These are phyloP conservation scores for Apiospora saccharicola DNA, from an alignment of 2,329 filamentous ascomycete genomes.

Conservation along the genomic window DNA sequence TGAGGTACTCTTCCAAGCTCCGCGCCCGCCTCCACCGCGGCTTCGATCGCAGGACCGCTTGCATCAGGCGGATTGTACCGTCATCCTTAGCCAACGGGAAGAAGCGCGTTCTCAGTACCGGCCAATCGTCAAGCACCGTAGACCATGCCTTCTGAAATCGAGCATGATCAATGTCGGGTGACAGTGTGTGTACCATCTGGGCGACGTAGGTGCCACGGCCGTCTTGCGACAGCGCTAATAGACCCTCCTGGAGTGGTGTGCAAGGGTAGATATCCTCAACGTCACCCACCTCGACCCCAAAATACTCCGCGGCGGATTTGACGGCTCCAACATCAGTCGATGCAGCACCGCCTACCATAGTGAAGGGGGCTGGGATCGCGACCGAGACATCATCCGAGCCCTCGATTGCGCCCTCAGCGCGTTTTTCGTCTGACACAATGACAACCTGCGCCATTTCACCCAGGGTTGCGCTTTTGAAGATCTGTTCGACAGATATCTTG, in stretches of 20 bases:
- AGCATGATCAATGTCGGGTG: constrained; percentile 24
- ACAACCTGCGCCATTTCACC: neutral
- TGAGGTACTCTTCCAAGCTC: constrained; percentile 1
- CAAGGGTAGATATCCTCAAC: constrained; percentile 41
- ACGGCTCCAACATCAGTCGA: neutral
- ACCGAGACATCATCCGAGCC: neutral
- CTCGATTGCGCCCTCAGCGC: neutral
- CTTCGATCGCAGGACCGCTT: neutral
- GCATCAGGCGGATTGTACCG: constrained; percentile 12
- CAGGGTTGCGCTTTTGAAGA: neutral
- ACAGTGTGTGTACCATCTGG: constrained; percentile 29
- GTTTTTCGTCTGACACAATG: neutral
- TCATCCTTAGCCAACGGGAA: neutral
- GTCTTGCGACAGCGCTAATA: constrained; percentile 39
- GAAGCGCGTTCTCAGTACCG: neutral
- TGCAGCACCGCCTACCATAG: neutral
- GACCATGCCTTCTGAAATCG: constrained; percentile 31
- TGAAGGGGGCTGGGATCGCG: neutral
- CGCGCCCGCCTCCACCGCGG: neutral
- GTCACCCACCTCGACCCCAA: constrained; percentile 21
- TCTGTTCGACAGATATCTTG: neutral
- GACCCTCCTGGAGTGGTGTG: constrained; percentile 40
- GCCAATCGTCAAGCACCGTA: neutral
- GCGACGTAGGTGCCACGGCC: constrained; percentile 36
- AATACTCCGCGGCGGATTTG: constrained; percentile 22